Evolutionary conservation across 768 basidiomycete genomes (phyloP).

Genomic region (Myochromella boudieri): DNA sequence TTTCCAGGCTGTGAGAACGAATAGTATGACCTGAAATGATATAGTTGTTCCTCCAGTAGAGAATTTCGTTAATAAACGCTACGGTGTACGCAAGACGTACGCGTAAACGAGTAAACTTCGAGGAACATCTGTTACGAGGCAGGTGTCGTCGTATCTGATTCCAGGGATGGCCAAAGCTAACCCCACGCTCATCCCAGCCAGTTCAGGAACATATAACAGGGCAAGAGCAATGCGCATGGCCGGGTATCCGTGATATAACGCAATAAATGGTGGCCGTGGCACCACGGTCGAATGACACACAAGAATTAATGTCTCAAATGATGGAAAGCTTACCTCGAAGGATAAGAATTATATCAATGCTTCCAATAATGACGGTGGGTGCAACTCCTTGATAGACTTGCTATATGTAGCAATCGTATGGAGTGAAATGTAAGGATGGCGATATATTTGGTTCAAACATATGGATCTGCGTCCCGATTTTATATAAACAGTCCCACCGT

Average conservation of each 20-base stretch:
- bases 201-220: constrained; percentile 27
- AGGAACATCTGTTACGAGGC: constrained; percentile 28
- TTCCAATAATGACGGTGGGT: constrained; percentile 25
- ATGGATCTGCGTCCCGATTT: constrained; percentile 24
- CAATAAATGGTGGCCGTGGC: constrained; percentile 29
- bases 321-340: constrained; percentile 33
- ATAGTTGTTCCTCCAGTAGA: constrained; percentile 26
- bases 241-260: constrained; percentile 37
- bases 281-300: neutral
- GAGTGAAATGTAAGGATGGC: constrained; percentile 34
- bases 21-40: constrained; percentile 38
- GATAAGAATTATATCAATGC: constrained; percentile 39
- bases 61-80: neutral
- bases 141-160: constrained; percentile 33
- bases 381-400: constrained; percentile 40
- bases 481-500: neutral
- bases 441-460: constrained; percentile 34
- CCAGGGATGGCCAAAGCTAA: constrained; percentile 27
- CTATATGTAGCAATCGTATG: constrained; percentile 43
- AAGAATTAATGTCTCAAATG: neutral
- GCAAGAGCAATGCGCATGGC: constrained; percentile 25
- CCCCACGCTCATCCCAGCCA: constrained; percentile 30
- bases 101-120: constrained; percentile 29
- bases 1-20: constrained; percentile 37
- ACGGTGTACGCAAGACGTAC: constrained; percentile 18